Base-by-base conservation (phyloP, 2,329 filamentous ascomycete genomes). In the Orbilia ellipsospora region DNA sequence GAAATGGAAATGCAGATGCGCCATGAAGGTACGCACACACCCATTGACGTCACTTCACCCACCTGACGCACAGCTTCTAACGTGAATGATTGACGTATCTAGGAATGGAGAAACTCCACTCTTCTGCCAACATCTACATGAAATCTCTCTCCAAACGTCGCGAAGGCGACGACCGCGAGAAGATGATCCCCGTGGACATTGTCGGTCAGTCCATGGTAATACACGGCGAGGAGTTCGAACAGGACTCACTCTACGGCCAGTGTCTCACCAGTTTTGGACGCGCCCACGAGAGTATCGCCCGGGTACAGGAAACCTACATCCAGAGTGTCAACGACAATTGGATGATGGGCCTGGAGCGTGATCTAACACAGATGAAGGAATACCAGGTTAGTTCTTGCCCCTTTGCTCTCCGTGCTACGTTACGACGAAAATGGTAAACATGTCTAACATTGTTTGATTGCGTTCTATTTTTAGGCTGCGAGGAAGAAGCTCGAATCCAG, bases 401-500 rank as follows among this genome's bases (percentile, higher is more conserved):
- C 23, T 59, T 16, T 13, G 40, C 36, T 52, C 44, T 48, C 8
- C 31, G 31, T 36, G 31, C 10, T 36, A 36, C 31, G 10, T 10
- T 36, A 36, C 31, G 5, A 36, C 28, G 10, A 6, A 36, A 36
- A 6, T 36, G 31, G 5, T 36, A 1, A 10, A 36, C 8, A 36
- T 36, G 31, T 36, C 31, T 36, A 36, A 36, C 31, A 36, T 36
- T 36, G 31, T 36, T 36, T 36, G 23, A 23, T 23, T 4, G 23
- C 23, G 31, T 36, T 36, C 10, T 36, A 7, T 57, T 73, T 73
- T 73, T 75, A 90, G 90, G 86, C 88, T 78, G 89, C 94, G 60
- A 91, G 94, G 81, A 97, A 95, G 88, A 97, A 96, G 88, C 90
- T 98, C 78, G 95, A 98, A 82, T 92, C 86, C 80, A 90, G 94